A percentile compares a stretch with the other conserved stretches of the same genome.
Evolutionary conservation across 306 rosid genomes (phyloP).

Genomic region (Cicer judaicum): DNA sequence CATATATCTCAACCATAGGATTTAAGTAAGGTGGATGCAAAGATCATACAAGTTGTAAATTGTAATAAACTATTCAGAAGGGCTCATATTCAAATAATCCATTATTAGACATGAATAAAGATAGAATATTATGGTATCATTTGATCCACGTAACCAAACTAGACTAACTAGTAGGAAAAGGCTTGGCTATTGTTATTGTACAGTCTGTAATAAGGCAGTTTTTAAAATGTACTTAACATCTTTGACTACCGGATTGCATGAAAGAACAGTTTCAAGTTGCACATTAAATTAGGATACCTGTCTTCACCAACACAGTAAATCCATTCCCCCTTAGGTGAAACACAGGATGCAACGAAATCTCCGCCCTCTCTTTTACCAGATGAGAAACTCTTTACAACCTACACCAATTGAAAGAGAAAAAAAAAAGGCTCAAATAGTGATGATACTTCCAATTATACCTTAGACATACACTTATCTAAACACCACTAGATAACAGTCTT

Average conservation of each 20-base stretch:
- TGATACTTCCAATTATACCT: neutral
- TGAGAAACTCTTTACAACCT: constrained; percentile 99
- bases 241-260: constrained; percentile 22
- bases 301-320: constrained; percentile 65
- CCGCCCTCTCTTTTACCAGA: constrained; percentile 99
- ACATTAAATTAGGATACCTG: neutral
- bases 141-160: neutral
- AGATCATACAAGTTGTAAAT: neutral
- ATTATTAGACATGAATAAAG: neutral
- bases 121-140: too few species aligned
- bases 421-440: constrained; percentile 27
- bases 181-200: neutral
- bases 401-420: constrained; percentile 31
- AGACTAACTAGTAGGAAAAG: neutral
- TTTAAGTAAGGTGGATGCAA: neutral
- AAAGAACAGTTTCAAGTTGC: neutral
- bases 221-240: constrained; percentile 2
- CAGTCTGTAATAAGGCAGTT: neutral
- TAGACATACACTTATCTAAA: constrained; percentile 3
- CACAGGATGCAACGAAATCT: constrained; percentile 89
- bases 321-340: constrained; percentile 99
- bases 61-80: neutral
- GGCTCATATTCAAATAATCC: neutral
- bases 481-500: constrained; percentile 11
- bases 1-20: constrained; percentile 10